A percentile compares a stretch with the other conserved stretches of the same genome.
phyloP scores from a whole-genome alignment of 768 basidiomycete species.

The Boletus rubroflammeus region DNA sequence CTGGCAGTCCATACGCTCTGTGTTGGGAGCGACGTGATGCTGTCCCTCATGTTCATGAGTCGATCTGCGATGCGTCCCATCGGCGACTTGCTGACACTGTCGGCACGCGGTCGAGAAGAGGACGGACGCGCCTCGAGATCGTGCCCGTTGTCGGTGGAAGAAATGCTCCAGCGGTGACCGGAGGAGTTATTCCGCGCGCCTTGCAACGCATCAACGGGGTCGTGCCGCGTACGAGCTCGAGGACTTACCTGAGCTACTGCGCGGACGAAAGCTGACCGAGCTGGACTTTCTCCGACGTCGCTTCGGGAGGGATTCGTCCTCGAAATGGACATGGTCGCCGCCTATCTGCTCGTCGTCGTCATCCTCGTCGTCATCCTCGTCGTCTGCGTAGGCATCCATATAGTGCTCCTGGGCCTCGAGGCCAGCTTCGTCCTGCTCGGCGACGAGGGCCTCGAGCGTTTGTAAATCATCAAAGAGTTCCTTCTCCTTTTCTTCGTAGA shows the following conservation, averaged over 20 bases:
- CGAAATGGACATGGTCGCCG: conserved; percentile 25
- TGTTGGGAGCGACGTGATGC: conserved; percentile 40
- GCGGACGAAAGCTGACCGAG: conserved; percentile 22
- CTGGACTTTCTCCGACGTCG: conserved; percentile 38
- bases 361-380: conserved; percentile 60
- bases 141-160: conserved; percentile 42
- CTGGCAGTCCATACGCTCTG: conserved; percentile 74
- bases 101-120: conserved; percentile 21
- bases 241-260: conserved; percentile 22
- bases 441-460: conserved; percentile 54
- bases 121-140: conserved; percentile 30
- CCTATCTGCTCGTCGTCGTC: conserved; percentile 37
- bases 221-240: neutral
- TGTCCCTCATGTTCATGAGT: conserved; percentile 50
- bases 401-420: conserved; percentile 49
- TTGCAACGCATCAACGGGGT: conserved; percentile 2
- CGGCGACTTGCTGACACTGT: conserved; percentile 33
- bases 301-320: conserved; percentile 26
- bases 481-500: conserved; percentile 75
- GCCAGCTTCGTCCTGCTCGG: conserved; percentile 58
- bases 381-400: conserved; percentile 43
- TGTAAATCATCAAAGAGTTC: conserved; percentile 62
- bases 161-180: conserved; percentile 38
- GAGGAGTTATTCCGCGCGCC: conserved; percentile 10
- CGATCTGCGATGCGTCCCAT: conserved; percentile 43